These are phyloP conservation scores for Neocucurbitaria cava DNA, from an alignment of 2,329 filamentous ascomycete species.

Conservation along the genomic window DNA sequence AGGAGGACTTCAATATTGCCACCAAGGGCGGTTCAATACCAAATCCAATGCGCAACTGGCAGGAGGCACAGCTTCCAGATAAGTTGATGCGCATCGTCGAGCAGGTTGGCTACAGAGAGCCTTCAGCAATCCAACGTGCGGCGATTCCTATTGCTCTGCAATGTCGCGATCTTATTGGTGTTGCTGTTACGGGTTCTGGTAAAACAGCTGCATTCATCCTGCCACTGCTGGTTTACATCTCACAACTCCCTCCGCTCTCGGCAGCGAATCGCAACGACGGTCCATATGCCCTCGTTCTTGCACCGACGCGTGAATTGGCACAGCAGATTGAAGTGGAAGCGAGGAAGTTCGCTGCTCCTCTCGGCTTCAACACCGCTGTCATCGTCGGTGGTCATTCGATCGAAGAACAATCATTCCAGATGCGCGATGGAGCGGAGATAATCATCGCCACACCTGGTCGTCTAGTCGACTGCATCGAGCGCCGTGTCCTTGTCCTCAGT, in stretches of 20 bases:
- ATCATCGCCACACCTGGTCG: constrained; percentile 98
- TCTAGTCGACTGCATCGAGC: constrained; percentile 95
- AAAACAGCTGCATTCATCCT: constrained; percentile 96
- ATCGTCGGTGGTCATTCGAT: constrained; percentile 97
- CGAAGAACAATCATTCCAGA: constrained; percentile 89
- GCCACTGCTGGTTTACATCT: constrained; percentile 92
- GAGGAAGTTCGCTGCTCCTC: constrained; percentile 85
- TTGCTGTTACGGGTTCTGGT: constrained; percentile 96
- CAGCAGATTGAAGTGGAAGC: constrained; percentile 97
- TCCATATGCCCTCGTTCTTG: constrained; percentile 95
- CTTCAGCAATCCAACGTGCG: constrained; percentile 88
- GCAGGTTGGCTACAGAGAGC: constrained; percentile 87
- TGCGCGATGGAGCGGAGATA: constrained; percentile 93
- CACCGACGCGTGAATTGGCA: constrained; percentile 94
- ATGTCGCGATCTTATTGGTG: constrained; percentile 94
- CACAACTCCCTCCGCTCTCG: constrained; percentile 82
- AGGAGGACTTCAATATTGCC: constrained; percentile 96
- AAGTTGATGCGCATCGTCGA: constrained; percentile 82
- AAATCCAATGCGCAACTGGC: constrained; percentile 95
- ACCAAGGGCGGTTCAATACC: constrained; percentile 93
- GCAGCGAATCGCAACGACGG: constrained; percentile 91
- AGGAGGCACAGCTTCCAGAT: constrained; percentile 80
- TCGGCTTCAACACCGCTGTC: constrained; percentile 94
- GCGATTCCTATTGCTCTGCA: constrained; percentile 95
- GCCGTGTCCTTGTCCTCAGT: constrained; percentile 86